Evolutionary conservation across 306 rosid species (phyloP), one percentile per base, ranked within the genome.

Genomic region (Alnus glutinosa): DNA sequence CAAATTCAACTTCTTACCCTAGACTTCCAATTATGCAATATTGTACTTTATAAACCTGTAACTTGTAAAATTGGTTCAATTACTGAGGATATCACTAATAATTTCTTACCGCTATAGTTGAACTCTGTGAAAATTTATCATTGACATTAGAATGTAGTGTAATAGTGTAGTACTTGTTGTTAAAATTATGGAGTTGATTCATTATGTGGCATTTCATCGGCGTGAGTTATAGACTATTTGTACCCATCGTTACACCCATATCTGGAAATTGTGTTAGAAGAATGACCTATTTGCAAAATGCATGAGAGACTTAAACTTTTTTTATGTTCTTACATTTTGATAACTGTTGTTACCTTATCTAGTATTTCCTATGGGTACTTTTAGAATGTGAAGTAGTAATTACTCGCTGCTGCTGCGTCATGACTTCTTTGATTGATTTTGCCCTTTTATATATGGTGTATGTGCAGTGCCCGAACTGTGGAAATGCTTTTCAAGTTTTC

Each of bases 401-500:
- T 68, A 61, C 55, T 71, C 44, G 36, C 70, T 16, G 64, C 52
- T 51, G 14, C 13, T 63, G 49, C 66, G 30, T 54, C 16, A 15
- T 74, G 68, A 55, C 79, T 47, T 15, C 14, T 72, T 52, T 82
- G 71, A 84, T 70, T 66, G 70, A 14, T 78, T 52, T 70, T 39
- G 2, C 72, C 47, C n/a, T 18, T 66, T 67, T 42, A 9, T 48
- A 15, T 51, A 13, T 55, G 46, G 64, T 83, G 80, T 76, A 74
- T 81, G 42, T 87, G 92, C 96, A 95, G 99, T 95, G 99, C 81
- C 99, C 97, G 9, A 95, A 91, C 80, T 95, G 99, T 58, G 94
- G 98, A 83, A 95, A 95, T 73, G 93, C 90, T 32, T 95, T 95
- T 90, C 98, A 91, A 91, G 90, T 91, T 71, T 88, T 95, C 91